These are phyloP conservation scores for Heliamphora exappendiculata DNA, from an alignment of 148 eudicot species.

Conservation along the genomic window DNA sequence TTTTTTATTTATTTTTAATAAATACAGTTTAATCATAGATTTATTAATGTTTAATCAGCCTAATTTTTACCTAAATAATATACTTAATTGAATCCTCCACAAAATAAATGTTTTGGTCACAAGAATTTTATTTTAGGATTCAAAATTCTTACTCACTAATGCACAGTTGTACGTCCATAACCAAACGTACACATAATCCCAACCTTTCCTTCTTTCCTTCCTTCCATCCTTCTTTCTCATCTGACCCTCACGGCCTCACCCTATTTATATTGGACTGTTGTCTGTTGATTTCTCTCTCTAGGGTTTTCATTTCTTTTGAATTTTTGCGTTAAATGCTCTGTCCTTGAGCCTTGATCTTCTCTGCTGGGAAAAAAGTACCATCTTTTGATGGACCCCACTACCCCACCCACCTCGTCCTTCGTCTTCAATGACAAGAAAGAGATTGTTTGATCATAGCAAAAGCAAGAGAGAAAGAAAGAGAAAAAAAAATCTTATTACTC, in stretches of 20 bases:
- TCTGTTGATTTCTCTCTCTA: background rate
- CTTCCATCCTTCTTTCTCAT: background rate
- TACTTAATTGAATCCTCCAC: too few species aligned
- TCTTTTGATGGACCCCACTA: constrained; percentile 14
- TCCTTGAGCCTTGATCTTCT: constrained; percentile 3
- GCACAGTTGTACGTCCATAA: constrained; percentile 2
- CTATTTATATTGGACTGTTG: background rate
- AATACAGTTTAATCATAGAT: too few species aligned
- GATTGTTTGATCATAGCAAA: constrained; percentile 4
- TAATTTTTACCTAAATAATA: too few species aligned
- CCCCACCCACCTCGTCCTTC: background rate
- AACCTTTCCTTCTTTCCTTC: constrained; percentile 1
- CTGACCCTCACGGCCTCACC: background rate
- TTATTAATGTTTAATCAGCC: too few species aligned
- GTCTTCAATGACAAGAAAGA: constrained; percentile 1
- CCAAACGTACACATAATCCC: background rate
- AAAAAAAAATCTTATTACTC: too few species aligned
- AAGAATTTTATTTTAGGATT: too few species aligned
- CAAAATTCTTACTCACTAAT: too few species aligned
- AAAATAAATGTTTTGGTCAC: too few species aligned
- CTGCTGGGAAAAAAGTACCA: background rate
- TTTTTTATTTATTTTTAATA: too few species aligned
- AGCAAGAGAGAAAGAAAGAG: too few species aligned
- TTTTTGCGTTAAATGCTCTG: background rate
- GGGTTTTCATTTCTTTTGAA: constrained; percentile 7